A percentile compares a stretch with the other conserved stretches of the same genome.
Conservation (phyloP, 352 stramenopile species). For the Thraustotheca clavata region DNA sequence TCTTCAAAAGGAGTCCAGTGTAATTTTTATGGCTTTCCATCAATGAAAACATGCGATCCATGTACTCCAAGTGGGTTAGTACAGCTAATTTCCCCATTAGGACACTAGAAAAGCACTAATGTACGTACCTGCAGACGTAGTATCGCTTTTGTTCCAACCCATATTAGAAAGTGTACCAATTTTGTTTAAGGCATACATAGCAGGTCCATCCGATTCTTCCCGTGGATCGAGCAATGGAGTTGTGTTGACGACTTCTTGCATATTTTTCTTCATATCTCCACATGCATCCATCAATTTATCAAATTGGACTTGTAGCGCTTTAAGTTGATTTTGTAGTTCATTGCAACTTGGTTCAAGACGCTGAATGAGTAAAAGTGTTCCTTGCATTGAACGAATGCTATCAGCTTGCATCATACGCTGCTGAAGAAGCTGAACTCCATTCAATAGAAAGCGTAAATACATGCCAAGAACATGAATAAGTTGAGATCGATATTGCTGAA, state of each 20-base stretch:
- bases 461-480: constrained; percentile 66
- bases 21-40: constrained; percentile 84
- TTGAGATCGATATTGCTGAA: constrained; percentile 57
- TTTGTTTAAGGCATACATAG: constrained; percentile 69
- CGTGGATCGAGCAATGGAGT: constrained; percentile 65
- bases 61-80: constrained; percentile 76
- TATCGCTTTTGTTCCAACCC: constrained; percentile 36
- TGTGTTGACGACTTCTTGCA: constrained; percentile 29
- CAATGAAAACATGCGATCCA: constrained; percentile 77
- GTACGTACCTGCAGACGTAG: constrained; percentile 18
- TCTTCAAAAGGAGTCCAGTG: constrained; percentile 73
- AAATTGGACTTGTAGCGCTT: constrained; percentile 50
- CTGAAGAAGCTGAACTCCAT: constrained; percentile 64
- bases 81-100: too few species aligned
- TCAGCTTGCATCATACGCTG: constrained; percentile 63
- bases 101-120: neutral
- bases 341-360: constrained; percentile 45
- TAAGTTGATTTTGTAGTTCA: constrained; percentile 64
- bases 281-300: constrained; percentile 71
- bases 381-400: constrained; percentile 51
- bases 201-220: constrained; percentile 56
- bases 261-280: constrained; percentile 72
- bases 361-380: constrained; percentile 68
- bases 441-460: constrained; percentile 59
- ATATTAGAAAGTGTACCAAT: constrained; percentile 77